Percentiles rank a stretch among this genome's conserved stretches.
phyloP scores from a whole-genome alignment of 2,329 filamentous ascomycete species.

The Sporothrix euskadiensis region DNA sequence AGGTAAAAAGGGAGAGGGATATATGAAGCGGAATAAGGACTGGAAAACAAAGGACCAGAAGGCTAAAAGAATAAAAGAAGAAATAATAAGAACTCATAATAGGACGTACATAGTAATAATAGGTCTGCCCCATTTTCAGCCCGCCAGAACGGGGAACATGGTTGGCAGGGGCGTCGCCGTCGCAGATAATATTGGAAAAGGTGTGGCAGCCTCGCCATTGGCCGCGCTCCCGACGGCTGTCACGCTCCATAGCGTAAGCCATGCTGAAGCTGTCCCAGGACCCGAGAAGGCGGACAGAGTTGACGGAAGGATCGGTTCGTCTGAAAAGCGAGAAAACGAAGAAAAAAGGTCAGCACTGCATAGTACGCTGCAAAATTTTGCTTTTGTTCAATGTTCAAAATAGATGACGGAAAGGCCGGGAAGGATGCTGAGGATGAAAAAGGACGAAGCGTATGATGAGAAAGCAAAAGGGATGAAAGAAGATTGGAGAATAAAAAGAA shows the following conservation, averaged over 20 bases:
- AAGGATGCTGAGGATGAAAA: background rate
- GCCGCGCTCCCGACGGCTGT: conserved; percentile 69
- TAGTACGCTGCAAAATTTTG: background rate
- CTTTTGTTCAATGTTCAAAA: background rate
- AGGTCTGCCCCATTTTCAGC: conserved; percentile 87
- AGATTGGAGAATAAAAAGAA: background rate
- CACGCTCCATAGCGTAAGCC: conserved; percentile 77
- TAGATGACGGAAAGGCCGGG: background rate
- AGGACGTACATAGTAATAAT: conserved; percentile 87
- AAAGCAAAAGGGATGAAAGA: conserved; percentile 6
- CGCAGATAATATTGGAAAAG: conserved; percentile 82
- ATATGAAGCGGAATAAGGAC: conserved; percentile 17
- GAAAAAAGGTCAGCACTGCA: conserved; percentile 21
- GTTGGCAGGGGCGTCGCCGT: conserved; percentile 60
- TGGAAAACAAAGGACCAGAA: conserved; percentile 6
- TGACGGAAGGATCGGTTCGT: conserved; percentile 60
- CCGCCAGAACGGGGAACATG: conserved; percentile 68
- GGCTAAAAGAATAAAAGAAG: conserved; percentile 10
- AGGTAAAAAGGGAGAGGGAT: background rate
- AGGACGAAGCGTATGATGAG: background rate
- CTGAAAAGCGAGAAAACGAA: conserved; percentile 42
- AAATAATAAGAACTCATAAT: background rate
- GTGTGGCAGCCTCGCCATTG: conserved; percentile 87
- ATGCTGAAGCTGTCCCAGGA: conserved; percentile 94
- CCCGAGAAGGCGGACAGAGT: conserved; percentile 77